phyloP scores from a whole-genome alignment of 2,329 filamentous ascomycete species.

The Aspergillus felis region DNA sequence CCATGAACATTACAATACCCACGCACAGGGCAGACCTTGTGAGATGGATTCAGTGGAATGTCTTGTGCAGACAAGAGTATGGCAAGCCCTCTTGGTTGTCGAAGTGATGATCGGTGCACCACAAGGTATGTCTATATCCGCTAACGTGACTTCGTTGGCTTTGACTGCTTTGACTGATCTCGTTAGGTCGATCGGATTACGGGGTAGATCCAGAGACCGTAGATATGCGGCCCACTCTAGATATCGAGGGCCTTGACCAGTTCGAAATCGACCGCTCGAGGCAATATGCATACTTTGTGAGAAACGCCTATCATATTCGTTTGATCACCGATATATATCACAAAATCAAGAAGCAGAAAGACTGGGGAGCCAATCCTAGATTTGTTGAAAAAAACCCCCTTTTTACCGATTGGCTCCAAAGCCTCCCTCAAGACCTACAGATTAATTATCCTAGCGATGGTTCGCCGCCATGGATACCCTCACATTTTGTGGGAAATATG shows the following conservation, averaged over 20 bases:
- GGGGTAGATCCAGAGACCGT: slow-evolving; percentile 71
- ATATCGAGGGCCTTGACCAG: slow-evolving; percentile 64
- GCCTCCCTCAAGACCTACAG: slow-evolving; percentile 73
- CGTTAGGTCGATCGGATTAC: slow-evolving; percentile 69
- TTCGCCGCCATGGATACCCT: slow-evolving; percentile 77
- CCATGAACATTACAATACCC: slow-evolving; percentile 78
- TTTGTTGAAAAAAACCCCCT: slow-evolving; percentile 75
- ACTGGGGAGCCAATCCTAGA: slow-evolving; percentile 82
- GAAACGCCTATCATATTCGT: slow-evolving; percentile 72
- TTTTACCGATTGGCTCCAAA: slow-evolving; percentile 71
- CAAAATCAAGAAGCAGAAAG: slow-evolving; percentile 68
- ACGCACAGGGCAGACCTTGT: slow-evolving; percentile 69
- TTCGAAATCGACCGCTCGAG: slow-evolving; percentile 73
- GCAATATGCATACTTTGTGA: slow-evolving; percentile 77
- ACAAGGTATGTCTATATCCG: slow-evolving; percentile 60
- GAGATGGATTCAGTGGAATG: slow-evolving; percentile 69
- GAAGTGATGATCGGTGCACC: slow-evolving; percentile 92
- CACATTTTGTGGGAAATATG: slow-evolving; percentile 83
- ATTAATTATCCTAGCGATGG: slow-evolving; percentile 74
- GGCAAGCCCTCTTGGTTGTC: slow-evolving; percentile 81
- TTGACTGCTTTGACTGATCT: slow-evolving; percentile 16
- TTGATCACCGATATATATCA: slow-evolving; percentile 72
- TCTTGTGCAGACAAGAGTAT: slow-evolving; percentile 77
- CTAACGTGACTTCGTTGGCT: not conserved
- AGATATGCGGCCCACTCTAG: slow-evolving; percentile 65